phyloP scores from a whole-genome alignment of 2,329 filamentous ascomycete species.

The Paradendryphiella salina region DNA sequence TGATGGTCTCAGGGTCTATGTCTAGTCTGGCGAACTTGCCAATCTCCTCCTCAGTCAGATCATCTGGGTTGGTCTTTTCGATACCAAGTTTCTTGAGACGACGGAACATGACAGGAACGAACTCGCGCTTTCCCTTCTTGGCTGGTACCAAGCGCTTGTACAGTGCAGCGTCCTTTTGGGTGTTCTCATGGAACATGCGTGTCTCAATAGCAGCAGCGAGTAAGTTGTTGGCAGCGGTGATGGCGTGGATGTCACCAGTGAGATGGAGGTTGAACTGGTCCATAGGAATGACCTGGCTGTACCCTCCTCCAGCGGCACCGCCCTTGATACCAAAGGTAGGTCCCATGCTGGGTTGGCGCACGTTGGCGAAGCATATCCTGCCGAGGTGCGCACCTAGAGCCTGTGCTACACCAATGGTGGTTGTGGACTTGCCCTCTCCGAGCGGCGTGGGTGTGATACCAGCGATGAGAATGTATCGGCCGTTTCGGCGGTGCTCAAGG shows the following conservation, averaged over 20 bases:
- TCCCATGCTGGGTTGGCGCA: conserved; percentile 93
- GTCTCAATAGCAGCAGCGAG: conserved; percentile 96
- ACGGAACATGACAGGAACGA: conserved; percentile 88
- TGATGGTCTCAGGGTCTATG: conserved; percentile 95
- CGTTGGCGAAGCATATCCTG: conserved; percentile 91
- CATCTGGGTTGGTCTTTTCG: conserved; percentile 88
- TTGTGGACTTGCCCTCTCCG: conserved; percentile 97
- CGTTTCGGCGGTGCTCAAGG: conserved; percentile 82
- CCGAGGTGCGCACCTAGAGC: conserved; percentile 87
- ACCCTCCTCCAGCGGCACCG: conserved; percentile 93
- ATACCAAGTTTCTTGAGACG: conserved; percentile 95
- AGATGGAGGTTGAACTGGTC: conserved; percentile 99
- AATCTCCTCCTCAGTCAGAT: conserved; percentile 88
- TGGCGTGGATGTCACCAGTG: conserved; percentile 96
- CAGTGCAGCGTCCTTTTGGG: conserved; percentile 85
- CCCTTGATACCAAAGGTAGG: conserved; percentile 99
- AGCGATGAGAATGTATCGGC: conserved; percentile 88
- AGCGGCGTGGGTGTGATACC: conserved; percentile 96
- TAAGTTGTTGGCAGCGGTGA: conserved; percentile 95
- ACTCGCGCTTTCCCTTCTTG: conserved; percentile 87
- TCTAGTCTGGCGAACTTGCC: conserved; percentile 87
- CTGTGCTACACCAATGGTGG: conserved; percentile 92
- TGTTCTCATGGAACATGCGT: conserved; percentile 96
- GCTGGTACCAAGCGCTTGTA: conserved; percentile 84
- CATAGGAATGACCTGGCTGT: conserved; percentile 99